These are phyloP conservation scores for Metarhizium anisopliae DNA, from an alignment of 2,329 filamentous ascomycete species.

Conservation along the genomic window DNA sequence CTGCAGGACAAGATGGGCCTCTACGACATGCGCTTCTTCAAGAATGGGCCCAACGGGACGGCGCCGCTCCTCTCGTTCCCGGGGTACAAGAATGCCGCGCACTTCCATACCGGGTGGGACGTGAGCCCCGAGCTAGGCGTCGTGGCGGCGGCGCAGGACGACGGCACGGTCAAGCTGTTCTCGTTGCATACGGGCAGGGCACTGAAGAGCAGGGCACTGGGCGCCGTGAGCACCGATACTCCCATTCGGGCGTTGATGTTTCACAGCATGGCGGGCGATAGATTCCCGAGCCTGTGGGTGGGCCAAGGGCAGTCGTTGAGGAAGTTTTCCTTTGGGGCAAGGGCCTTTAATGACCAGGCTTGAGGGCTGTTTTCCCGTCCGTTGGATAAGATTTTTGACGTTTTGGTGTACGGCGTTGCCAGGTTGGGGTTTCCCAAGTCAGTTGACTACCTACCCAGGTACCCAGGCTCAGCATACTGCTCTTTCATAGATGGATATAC, in stretches of 20 bases:
- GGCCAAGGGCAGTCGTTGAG: slow-evolving; percentile 27
- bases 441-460: too few relatives aligned
- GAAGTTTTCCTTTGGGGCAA: slow-evolving; percentile 35
- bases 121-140: slow-evolving; percentile 36
- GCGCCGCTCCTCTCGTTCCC: slow-evolving; percentile 38
- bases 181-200: slow-evolving; percentile 36
- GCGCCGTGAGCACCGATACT: slow-evolving; percentile 11
- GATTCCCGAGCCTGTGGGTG: slow-evolving; percentile 36
- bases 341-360: slow-evolving; percentile 23
- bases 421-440: too few relatives aligned
- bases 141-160: slow-evolving; percentile 45
- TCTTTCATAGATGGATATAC: too few relatives aligned
- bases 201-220: slow-evolving; percentile 21
- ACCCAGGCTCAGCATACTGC: too few relatives aligned
- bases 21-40: slow-evolving; percentile 45
- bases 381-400: too few relatives aligned
- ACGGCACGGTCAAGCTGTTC: slow-evolving; percentile 39
- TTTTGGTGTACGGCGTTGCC: too few relatives aligned
- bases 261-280: slow-evolving; percentile 29
- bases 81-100: slow-evolving; percentile 39
- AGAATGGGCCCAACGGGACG: slow-evolving; percentile 12
- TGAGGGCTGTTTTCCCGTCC: slow-evolving; percentile 13
- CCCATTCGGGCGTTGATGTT: slow-evolving; percentile 38
- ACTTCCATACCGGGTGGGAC: slow-evolving; percentile 42
- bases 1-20: slow-evolving; percentile 39